Conservation (phyloP, 1,284 basidiomycete species). For the Quambalaria eucalypti region DNA sequence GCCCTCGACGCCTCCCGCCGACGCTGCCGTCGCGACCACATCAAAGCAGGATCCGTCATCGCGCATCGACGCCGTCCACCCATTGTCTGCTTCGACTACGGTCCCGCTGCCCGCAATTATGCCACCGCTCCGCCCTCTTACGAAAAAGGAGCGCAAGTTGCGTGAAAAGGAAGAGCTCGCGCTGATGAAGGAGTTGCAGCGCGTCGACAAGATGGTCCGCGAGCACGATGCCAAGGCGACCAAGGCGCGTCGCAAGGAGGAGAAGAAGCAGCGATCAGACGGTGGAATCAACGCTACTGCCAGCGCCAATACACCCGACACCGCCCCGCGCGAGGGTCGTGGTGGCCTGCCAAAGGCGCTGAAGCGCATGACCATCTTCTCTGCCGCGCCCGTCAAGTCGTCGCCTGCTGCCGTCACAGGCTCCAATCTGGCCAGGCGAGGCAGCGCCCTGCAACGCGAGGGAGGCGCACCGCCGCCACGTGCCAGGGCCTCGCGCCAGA, state of each 20-base stretch:
- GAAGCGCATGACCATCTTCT: neutral
- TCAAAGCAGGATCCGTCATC: too few relatives aligned
- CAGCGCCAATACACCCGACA: neutral
- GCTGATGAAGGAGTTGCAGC: slow-evolving; percentile 24
- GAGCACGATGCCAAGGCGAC: slow-evolving; percentile 23
- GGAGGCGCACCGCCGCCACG: neutral
- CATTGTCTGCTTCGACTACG: too few relatives aligned
- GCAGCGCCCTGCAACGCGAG: neutral
- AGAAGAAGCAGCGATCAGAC: slow-evolving; percentile 8
- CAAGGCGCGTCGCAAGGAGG: slow-evolving; percentile 13
- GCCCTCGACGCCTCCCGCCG: neutral
- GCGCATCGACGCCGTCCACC: too few relatives aligned
- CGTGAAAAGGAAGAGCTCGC: slow-evolving; percentile 26
- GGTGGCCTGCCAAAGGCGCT: neutral
- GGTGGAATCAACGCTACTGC: neutral
- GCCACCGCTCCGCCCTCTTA: slow-evolving; percentile 6
- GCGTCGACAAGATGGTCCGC: slow-evolving; percentile 21
- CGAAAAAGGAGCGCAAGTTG: slow-evolving; percentile 25
- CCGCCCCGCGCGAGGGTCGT: too few relatives aligned
- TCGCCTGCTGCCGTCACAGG: neutral
- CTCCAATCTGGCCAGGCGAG: neutral
- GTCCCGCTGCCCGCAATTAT: too few relatives aligned
- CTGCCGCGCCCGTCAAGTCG: neutral
- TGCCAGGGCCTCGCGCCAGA: neutral
- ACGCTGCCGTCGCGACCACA: neutral